Conservation (phyloP, 208 protist genomes). For the Crithidia thermophila region DNA sequence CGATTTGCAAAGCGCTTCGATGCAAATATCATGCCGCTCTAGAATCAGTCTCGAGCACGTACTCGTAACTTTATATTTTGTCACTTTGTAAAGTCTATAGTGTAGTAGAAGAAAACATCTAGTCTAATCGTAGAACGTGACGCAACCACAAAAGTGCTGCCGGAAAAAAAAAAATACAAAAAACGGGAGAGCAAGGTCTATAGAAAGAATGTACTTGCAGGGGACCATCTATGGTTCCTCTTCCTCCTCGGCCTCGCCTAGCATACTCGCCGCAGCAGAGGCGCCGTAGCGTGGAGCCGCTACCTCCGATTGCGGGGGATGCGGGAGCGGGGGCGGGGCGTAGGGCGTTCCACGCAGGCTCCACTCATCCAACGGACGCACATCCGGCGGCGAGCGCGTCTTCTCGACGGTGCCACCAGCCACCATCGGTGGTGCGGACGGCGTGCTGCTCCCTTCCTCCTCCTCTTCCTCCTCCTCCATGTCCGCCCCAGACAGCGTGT, state of each 20-base stretch:
- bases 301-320: not conserved
- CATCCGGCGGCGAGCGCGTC: conserved; percentile 3
- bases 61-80: too few relatives aligned
- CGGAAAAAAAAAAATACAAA: not conserved
- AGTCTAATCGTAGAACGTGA: not conserved
- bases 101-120: too few relatives aligned
- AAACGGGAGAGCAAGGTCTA: too few relatives aligned
- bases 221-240: too few relatives aligned
- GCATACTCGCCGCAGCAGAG: conserved; percentile 1
- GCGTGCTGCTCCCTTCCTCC: not conserved
- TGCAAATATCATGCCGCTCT: too few relatives aligned
- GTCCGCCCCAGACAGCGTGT: not conserved
- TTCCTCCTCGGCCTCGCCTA: not conserved
- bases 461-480: not conserved
- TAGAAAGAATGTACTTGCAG: too few relatives aligned
- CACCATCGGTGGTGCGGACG: not conserved
- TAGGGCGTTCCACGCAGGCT: not conserved
- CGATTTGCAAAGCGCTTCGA: too few relatives aligned
- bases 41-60: too few relatives aligned
- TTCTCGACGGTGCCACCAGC: conserved; percentile 18
- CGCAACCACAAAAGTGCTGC: not conserved
- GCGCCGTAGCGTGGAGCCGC: conserved; percentile 6
- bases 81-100: too few relatives aligned
- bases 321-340: not conserved
- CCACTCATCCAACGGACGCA: not conserved